Base-by-base conservation (phyloP, 352 stramenopile species). In the Phytophthora pini region DNA sequence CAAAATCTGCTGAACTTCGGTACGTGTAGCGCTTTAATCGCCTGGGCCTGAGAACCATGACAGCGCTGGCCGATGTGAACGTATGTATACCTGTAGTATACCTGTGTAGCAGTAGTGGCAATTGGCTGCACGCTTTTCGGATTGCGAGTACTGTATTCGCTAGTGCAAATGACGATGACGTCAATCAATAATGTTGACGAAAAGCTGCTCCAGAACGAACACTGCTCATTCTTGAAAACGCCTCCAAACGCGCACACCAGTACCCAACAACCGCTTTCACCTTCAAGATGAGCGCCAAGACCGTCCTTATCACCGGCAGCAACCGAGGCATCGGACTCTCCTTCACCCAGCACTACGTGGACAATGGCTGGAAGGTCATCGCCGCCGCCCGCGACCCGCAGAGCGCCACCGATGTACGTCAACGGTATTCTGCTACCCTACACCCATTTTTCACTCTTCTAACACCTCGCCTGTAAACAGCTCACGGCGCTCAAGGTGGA, bases 231-330 rank as follows among this genome's bases (percentile, higher is more conserved):
- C 12, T 65, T 22, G 11, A 59, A 71, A 38, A 26, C 15, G 17
- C 55, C 6, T 38, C 22, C 34, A 17, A 65, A 40, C 31, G 9
- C 50, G 10, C 12, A 17, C 36, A 1, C 36, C 10, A 44, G 39
- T 12, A 48, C 54, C 26, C 2, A 47, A 47, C 2, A 15, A 47
- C 1, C 47, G 12, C 26, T 36, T 40, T 40, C 34, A 6, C 44
- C 4, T 15, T 12, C 38, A 60, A 46, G 15, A 72, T 72, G 64
- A 61, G 47, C 51, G 32, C 39, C 47, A 80, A 82, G 53, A 77
- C 70, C n/a, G 74, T 86, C 13, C 49, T 84, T 12, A 83, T 85
- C 48, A 85, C 78, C 8, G 76, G 78, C n/a, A 76, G 70, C 45
- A 83, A 76, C 59, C 74, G 76, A 41, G 76, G 78, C 36, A 79